Conservation (phyloP, 1,284 basidiomycete genomes). For the Athelia sp. region DNA sequence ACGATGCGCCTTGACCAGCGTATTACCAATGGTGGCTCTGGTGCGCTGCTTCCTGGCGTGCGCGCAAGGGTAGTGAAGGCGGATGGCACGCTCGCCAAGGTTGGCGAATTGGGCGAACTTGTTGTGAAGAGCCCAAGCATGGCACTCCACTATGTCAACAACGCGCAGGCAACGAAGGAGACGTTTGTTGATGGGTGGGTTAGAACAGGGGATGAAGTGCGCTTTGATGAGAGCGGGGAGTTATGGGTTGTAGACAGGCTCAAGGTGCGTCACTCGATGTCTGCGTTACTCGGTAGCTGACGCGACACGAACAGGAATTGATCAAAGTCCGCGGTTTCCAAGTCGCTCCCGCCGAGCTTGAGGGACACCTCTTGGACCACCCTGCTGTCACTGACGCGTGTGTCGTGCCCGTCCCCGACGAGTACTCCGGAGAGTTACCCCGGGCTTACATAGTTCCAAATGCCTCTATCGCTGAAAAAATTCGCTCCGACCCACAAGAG, state of each 20-base stretch:
- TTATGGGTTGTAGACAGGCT: constrained; percentile 60
- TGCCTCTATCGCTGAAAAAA: constrained; percentile 31
- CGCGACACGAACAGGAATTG: constrained; percentile 38
- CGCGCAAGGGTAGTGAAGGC: constrained; percentile 51
- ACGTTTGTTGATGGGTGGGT: constrained; percentile 62
- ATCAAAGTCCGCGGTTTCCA: constrained; percentile 46
- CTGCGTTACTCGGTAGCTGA: constrained; percentile 6
- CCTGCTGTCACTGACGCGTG: constrained; percentile 66
- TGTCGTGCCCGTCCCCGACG: constrained; percentile 76
- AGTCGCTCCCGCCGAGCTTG: constrained; percentile 59
- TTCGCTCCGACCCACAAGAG: constrained; percentile 7
- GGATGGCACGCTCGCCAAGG: constrained; percentile 54
- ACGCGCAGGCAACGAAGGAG: constrained; percentile 51
- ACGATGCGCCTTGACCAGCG: constrained; percentile 13
- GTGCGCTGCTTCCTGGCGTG: constrained; percentile 51
- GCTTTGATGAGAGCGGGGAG: constrained; percentile 47
- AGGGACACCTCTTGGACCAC: constrained; percentile 75
- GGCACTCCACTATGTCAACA: constrained; percentile 49
- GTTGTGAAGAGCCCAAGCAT: constrained; percentile 55
- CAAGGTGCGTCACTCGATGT: constrained; percentile 36
- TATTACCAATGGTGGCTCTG: constrained; percentile 47
- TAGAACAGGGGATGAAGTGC: constrained; percentile 59
- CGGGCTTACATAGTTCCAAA: constrained; percentile 57
- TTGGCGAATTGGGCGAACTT: constrained; percentile 66
- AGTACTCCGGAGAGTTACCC: constrained; percentile 69